A percentile compares a stretch with the other conserved stretches of the same genome.
phyloP scores from a whole-genome alignment of 352 stramenopile species.

The Pythium folliculosum region DNA sequence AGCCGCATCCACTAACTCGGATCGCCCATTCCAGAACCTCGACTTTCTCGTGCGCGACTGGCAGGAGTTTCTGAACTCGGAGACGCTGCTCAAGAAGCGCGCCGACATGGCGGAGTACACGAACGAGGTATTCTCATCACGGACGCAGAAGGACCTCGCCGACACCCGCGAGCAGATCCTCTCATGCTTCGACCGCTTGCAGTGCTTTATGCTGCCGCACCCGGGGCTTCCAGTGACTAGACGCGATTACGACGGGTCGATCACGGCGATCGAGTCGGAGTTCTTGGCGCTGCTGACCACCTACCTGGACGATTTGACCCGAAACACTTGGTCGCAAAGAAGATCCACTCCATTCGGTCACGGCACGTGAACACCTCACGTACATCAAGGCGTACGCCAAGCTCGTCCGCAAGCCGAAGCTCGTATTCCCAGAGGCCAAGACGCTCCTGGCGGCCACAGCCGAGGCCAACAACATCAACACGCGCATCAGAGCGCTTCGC shows the following conservation, averaged over 20 bases:
- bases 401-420: conserved; percentile 95
- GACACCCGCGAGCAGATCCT: conserved; percentile 97
- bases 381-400: conserved; percentile 97
- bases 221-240: conserved; percentile 96
- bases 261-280: conserved; percentile 96
- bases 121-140: conserved; percentile 89
- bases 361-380: conserved; percentile 92
- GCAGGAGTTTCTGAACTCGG: conserved; percentile 95
- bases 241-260: conserved; percentile 95
- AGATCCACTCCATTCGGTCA: conserved; percentile 94
- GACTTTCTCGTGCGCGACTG: conserved; percentile 99
- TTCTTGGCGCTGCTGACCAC: conserved; percentile 95
- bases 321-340: conserved; percentile 89
- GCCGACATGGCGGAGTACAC: conserved; percentile 96
- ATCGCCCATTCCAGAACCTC: conserved; percentile 95
- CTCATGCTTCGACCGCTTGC: conserved; percentile 95
- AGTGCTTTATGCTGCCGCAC: conserved; percentile 96
- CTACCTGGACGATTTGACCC: conserved; percentile 93
- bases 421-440: conserved; percentile 97
- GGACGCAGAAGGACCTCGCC: conserved; percentile 92
- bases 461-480: conserved; percentile 97
- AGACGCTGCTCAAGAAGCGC: conserved; percentile 86
- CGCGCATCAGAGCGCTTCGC: conserved; percentile 82
- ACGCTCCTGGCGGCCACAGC: conserved; percentile 97
- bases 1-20: too few relatives aligned